Evolutionary conservation across 2,329 filamentous ascomycete genomes (phyloP).

Genomic region (Ophiostoma sp.): DNA sequence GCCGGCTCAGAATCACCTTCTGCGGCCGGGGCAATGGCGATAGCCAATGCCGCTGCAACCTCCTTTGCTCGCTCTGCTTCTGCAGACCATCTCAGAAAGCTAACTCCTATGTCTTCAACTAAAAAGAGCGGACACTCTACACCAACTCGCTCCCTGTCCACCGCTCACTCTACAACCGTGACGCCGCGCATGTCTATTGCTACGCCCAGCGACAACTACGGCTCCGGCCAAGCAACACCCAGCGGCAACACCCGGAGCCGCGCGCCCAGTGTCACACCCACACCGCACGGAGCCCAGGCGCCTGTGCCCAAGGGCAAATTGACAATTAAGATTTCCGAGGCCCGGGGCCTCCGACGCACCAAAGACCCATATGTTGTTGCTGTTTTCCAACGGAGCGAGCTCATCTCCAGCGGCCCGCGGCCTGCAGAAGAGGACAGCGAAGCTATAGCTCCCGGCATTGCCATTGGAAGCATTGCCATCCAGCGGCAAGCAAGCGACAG

Average conservation of each 20-base stretch:
- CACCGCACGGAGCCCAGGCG: constrained; percentile 52
- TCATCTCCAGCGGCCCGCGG: constrained; percentile 82
- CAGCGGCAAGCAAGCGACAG: constrained; percentile 73
- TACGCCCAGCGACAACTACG: constrained; percentile 28
- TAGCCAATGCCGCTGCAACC: constrained; percentile 32
- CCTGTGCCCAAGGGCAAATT: constrained; percentile 78
- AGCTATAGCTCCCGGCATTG: constrained; percentile 35
- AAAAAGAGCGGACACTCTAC: constrained; percentile 90
- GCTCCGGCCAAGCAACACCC: background rate
- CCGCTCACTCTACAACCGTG: constrained; percentile 49
- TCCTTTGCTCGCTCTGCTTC: constrained; percentile 52
- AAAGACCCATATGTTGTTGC: constrained; percentile 92
- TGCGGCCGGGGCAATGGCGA: background rate
- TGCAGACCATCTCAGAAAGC: constrained; percentile 69
- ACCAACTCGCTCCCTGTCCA: constrained; percentile 79
- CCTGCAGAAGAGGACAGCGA: constrained; percentile 58
- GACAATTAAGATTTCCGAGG: constrained; percentile 82
- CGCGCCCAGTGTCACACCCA: constrained; percentile 51
- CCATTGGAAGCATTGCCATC: constrained; percentile 48
- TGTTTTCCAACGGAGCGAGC: constrained; percentile 93
- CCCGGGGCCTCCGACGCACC: constrained; percentile 72
- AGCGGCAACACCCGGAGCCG: constrained; percentile 39
- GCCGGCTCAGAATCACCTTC: constrained; percentile 32
- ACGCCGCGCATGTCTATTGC: constrained; percentile 27
- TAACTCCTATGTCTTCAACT: constrained; percentile 69